Evolutionary conservation across 441 rosid genomes (phyloP).

Genomic region (Lepidium campestre): DNA sequence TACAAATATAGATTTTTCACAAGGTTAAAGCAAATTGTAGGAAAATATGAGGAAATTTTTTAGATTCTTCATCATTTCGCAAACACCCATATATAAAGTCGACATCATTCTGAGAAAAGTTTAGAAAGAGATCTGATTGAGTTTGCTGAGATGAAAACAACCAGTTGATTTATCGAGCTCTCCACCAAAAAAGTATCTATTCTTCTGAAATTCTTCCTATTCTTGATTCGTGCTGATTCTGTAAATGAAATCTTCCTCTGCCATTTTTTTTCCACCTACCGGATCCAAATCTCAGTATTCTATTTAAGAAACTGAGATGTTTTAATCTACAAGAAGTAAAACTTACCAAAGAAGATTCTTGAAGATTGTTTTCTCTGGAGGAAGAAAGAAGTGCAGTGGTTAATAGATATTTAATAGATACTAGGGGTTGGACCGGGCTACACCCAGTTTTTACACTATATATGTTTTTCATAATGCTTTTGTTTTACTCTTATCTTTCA

Average conservation of each 20-base stretch:
- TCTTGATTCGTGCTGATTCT: conserved; percentile 67
- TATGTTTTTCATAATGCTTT: too few relatives aligned
- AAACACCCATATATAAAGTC: background rate
- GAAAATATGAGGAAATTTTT: background rate
- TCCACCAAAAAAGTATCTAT: conserved; percentile 56
- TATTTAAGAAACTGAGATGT: too few relatives aligned
- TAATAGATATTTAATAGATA: too few relatives aligned
- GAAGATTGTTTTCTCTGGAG: too few relatives aligned
- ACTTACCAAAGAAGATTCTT: too few relatives aligned
- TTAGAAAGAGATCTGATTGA: conserved; percentile 50
- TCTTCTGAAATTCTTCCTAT: conserved; percentile 63
- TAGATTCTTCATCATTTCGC: background rate
- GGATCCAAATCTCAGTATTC: background rate
- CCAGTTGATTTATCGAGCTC: conserved; percentile 63
- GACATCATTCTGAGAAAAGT: conserved; percentile 1
- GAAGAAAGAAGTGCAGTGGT: too few relatives aligned
- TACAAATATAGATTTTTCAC: background rate
- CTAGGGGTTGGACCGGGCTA: too few relatives aligned
- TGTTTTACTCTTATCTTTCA: too few relatives aligned
- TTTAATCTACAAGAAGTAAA: too few relatives aligned
- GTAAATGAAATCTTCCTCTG: conserved; percentile 44
- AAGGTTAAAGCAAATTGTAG: background rate
- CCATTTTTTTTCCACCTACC: conserved; percentile 22
- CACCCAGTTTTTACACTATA: too few relatives aligned
- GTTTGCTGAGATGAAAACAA: conserved; percentile 75